Base-by-base conservation (phyloP, 1,284 basidiomycete species). In the Exobasidium cylindrosporum region DNA sequence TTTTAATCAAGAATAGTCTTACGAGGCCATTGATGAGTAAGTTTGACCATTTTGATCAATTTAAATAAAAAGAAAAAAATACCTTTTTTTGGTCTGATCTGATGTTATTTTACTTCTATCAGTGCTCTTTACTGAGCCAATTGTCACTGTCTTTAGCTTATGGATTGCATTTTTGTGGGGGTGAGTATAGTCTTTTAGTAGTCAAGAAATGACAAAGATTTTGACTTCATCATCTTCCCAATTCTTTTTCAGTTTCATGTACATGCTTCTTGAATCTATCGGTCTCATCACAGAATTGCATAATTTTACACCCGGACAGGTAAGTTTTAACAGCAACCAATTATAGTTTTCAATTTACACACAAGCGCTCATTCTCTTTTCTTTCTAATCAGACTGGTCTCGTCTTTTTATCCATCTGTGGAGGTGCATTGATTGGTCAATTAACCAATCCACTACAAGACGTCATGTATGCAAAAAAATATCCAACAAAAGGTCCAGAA, bases 1-100 rank as follows among this genome's bases (percentile, higher is more conserved):
- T 82, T 11, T 75, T 89, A 46, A 86, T 91, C 61, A 85, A 82
- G 68, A 84, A 87, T 54, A 86, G 87, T 6, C 87, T 86, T 69
- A 89, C 87, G 0, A 82, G 89, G 28, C 88, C 89, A 10, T 67
- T 89, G 17, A 40, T 17, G 35, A 40, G 35, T 40, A 17, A 40
- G 35, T 40, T 40, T 17, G n/a, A n/a, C n/a, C n/a, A n/a, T n/a
- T n/a, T n/a, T n/a, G n/a, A n/a, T n/a, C n/a, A n/a, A n/a, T n/a
- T 46, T 83, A 87, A 88, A 14, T 13, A 52, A 21, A n/a, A 2
- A 45, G 43, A n/a, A 45, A 21, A n/a, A n/a, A 21, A 45, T 23
- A 26, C 54, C 24, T 31, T 30, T 43, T 14, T 55, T 55, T 32
- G 1, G 49, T n/a, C 26, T 28, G 43, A n/a, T 45, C 43, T 45